Base-by-base conservation (phyloP, 1,139 yeast species). In the Suhomyces bokatorum region DNA sequence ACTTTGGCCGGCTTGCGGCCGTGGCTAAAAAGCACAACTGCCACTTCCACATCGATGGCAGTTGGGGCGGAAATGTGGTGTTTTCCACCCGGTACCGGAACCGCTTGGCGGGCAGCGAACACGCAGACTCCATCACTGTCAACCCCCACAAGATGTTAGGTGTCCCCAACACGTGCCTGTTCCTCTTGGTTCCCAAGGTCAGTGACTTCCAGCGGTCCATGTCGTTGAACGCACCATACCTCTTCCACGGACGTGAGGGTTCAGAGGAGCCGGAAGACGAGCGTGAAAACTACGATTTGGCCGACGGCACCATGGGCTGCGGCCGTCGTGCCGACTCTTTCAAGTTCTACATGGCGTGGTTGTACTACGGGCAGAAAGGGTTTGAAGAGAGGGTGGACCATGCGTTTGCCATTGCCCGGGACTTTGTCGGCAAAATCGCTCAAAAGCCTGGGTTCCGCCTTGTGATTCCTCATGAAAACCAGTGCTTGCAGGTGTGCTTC, bases 261-360 rank as follows among this genome's bases (percentile, higher is more conserved):
- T 73, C 67, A 15, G 39, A 20, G 7, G 48, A 40, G 20, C 73
- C 69, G 10, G 71, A 64, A 36, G 72, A 66, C 35, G 75, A 68
- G 15, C 74, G 66, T 11, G 88, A 83, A 50, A 81, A 82, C 60
- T 86, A 72, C 58, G 96, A 88, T 55, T 74, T 88, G 48, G 96
- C 95, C 0, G 95, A 87, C 59, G 95, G 95, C 9, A 88, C 96
- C 6, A 85, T 88, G 95, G 96, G 95, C 7, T 88, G 96, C 62
- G 96, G 96, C 6, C 78, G 96, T 55, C 75, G 96, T 44, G 83
- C 95, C 0, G 96, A 88, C 62, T 80, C 95, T 1, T 70, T 88
- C 60, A 88, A 88, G 64, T 74, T 88, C 57, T 87, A 85, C 62
- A 64, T 88, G 62, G 82, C 87, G 0, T 88, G 96, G 96, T 69